phyloP scores from a whole-genome alignment of 2,329 filamentous ascomycete species.

The Cercospora janseana region DNA sequence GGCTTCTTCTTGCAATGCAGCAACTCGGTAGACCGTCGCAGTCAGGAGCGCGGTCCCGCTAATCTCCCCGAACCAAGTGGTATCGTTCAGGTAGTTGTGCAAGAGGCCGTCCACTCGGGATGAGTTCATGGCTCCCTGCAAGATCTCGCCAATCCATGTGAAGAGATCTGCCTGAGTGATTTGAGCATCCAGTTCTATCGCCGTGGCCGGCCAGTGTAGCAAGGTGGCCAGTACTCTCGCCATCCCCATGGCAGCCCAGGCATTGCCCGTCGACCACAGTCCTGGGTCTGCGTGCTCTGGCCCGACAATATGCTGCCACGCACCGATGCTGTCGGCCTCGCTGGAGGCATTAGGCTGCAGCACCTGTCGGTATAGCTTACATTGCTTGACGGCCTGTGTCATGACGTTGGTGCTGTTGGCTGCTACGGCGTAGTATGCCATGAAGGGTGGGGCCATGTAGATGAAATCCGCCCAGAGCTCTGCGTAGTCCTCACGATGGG shows the following conservation, averaged over 20 bases:
- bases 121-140: slow-evolving; percentile 39
- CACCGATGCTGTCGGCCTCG: slow-evolving; percentile 28
- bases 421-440: slow-evolving; percentile 48
- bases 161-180: slow-evolving; percentile 30
- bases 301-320: slow-evolving; percentile 50
- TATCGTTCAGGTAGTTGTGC: slow-evolving; percentile 21
- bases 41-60: slow-evolving; percentile 50
- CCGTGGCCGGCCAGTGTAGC: slow-evolving; percentile 15
- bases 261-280: slow-evolving; percentile 52
- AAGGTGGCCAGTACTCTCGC: slow-evolving; percentile 48
- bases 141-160: slow-evolving; percentile 40
- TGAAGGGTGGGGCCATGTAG: slow-evolving; percentile 51
- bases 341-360: slow-evolving; percentile 32
- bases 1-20: slow-evolving; percentile 18
- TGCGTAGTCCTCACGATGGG: slow-evolving; percentile 45
- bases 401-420: slow-evolving; percentile 39
- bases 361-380: slow-evolving; percentile 45
- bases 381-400: slow-evolving; percentile 43
- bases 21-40: slow-evolving; percentile 47
- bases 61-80: slow-evolving; percentile 48
- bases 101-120: slow-evolving; percentile 29
- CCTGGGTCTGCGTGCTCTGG: slow-evolving; percentile 38
- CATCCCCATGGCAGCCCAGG: slow-evolving; percentile 51
- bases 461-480: slow-evolving; percentile 53
- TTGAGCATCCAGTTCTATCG: slow-evolving; percentile 9